Evolutionary conservation across 2,329 filamentous ascomycete species (phyloP).

Genomic region (Paecilomyces niveus): DNA sequence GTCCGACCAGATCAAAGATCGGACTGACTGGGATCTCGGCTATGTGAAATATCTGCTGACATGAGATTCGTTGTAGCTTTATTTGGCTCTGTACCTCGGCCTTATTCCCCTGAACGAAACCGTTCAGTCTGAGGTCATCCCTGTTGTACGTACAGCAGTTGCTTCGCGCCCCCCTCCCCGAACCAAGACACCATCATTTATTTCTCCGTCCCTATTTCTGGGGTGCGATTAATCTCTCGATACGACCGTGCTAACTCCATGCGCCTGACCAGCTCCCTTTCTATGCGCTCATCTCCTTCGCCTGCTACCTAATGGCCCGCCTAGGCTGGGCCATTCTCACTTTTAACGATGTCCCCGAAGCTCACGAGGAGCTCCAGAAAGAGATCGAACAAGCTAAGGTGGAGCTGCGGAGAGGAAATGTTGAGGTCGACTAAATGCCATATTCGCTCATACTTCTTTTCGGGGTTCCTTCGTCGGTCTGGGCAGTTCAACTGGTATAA

Average conservation of each 20-base stretch:
- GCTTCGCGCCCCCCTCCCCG: background rate
- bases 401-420: constrained; percentile 34
- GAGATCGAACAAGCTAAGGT: constrained; percentile 57
- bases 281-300: constrained; percentile 86
- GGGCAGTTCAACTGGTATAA: background rate
- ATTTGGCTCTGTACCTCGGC: constrained; percentile 77
- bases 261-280: constrained; percentile 66
- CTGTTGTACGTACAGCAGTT: constrained; percentile 59
- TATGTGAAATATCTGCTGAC: background rate
- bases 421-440: constrained; percentile 34
- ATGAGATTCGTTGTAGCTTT: constrained; percentile 59
- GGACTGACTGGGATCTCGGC: background rate
- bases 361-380: constrained; percentile 78
- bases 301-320: constrained; percentile 83
- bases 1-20: background rate
- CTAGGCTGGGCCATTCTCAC: constrained; percentile 89
- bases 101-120: constrained; percentile 72
- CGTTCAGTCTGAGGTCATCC: constrained; percentile 78
- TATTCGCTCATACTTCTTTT: background rate
- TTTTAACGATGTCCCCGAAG: constrained; percentile 92
- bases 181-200: background rate
- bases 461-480: background rate
- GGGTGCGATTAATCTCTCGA: background rate
- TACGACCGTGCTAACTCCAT: background rate
- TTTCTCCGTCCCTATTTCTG: constrained; percentile 1